Conservation (phyloP, 2,329 filamentous ascomycete species). For the Verticillium klebahnii region DNA sequence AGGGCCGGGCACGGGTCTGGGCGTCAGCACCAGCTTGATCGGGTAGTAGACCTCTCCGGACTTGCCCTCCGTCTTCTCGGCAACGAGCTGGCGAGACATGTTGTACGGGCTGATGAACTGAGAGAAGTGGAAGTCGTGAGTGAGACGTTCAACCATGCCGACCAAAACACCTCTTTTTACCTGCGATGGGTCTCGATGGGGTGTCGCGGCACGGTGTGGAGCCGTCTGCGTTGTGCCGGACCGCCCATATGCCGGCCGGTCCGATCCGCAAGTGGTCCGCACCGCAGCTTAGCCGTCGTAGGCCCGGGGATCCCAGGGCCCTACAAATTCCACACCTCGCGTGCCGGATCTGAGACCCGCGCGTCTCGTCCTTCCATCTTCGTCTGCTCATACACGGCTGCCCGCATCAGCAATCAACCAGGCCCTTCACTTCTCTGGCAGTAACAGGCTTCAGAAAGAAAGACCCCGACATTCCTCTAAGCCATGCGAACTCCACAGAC, state of each 20-base stretch:
- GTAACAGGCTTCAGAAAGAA: too few species aligned
- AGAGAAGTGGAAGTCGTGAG: too few species aligned
- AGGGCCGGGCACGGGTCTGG: slow-evolving; percentile 58
- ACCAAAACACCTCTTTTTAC: too few species aligned
- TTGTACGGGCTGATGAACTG: slow-evolving; percentile 2
- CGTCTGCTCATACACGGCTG: too few species aligned
- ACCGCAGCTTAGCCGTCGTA: background rate
- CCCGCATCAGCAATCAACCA: too few species aligned
- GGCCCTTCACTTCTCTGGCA: too few species aligned
- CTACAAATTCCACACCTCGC: background rate
- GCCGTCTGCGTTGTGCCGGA: background rate
- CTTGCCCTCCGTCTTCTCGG: slow-evolving; percentile 72
- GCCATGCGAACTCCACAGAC: background rate
- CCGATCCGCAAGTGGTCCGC: background rate
- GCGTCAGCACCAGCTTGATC: slow-evolving; percentile 55
- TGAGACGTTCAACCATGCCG: too few species aligned
- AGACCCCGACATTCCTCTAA: too few species aligned
- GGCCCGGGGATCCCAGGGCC: background rate
- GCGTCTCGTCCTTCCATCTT: too few species aligned
- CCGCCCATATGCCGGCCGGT: background rate
- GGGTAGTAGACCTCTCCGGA: slow-evolving; percentile 87
- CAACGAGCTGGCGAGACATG: slow-evolving; percentile 54
- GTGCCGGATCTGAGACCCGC: too few species aligned
- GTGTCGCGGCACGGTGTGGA: too few species aligned
- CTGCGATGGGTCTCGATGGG: too few species aligned